Evolutionary conservation across 768 basidiomycete genomes (phyloP), one percentile per base, ranked within the genome.

Genomic region (Hirschioporus abietinus): DNA sequence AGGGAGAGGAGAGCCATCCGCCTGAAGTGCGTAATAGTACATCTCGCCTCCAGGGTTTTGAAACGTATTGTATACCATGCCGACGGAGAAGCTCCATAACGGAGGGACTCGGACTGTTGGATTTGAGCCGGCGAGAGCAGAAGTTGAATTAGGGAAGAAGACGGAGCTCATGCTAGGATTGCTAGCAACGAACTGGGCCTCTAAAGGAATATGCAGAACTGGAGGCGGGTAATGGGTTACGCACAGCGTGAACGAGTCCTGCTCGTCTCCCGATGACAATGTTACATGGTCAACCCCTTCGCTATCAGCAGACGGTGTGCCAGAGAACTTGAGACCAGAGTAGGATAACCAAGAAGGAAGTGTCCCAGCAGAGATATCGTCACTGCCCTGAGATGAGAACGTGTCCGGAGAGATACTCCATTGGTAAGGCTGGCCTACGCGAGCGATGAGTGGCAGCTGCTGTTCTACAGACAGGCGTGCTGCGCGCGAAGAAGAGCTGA

Each of bases 21-120:
- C 78, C 72, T 84, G 84, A 35, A 84, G 80, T 27, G 88, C 87
- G 10, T 82, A 80, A 72, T 95, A 95, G 73, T 74, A 89, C 52
- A 92, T 70, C 27, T 77, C 78, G 60, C 60, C 30, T 17, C 23
- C 15, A 17, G 60, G 60, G 35, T 83, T 77, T 1, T 73, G 67
- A 75, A 88, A 89, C 1, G 91, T 95, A 36, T 83, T 78, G 67
- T 84, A 80, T 63, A 87, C 77, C 71, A 97, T 86, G 17, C 95
- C 96, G 66, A 98, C 84, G 71, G 92, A 93, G 78, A 96, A 98
- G 0, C 92, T 92, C 94, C 95, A 96, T 60, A 79, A 76, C 7
- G 85, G 85, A 0, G 93, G 94, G 10, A 96, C 85, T 63, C 94
- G 82, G 65, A 97, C 74, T 63, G 83, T 79, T 65, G 88, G 88